Evolutionary conservation across 2,329 filamentous ascomycete species (phyloP).

Genomic region (Emericellopsis atlantica): DNA sequence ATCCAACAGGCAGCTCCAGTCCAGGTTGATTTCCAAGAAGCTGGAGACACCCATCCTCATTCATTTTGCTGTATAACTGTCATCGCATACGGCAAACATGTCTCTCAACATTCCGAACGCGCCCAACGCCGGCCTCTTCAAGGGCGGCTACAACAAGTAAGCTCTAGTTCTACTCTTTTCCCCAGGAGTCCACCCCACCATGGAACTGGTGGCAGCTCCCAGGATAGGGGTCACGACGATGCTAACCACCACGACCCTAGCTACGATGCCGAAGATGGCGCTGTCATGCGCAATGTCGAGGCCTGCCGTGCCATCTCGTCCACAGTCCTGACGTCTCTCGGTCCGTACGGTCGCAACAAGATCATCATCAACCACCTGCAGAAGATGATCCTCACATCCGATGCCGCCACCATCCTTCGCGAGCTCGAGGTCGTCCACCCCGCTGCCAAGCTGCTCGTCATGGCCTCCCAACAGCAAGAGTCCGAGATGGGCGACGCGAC

Average conservation of each 20-base stretch:
- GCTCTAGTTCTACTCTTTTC: slow-evolving; percentile 10
- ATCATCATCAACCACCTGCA: slow-evolving; percentile 99
- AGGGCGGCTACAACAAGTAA: slow-evolving; percentile 92
- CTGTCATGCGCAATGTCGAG: slow-evolving; percentile 96
- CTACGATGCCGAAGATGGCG: slow-evolving; percentile 98
- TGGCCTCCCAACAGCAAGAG: slow-evolving; percentile 98
- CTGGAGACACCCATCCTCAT: background rate
- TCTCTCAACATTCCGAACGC: slow-evolving; percentile 93
- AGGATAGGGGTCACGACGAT: too few relatives aligned
- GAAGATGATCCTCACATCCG: slow-evolving; percentile 98
- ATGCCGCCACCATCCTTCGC: slow-evolving; percentile 91
- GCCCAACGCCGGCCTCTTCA: slow-evolving; percentile 88
- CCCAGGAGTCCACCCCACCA: slow-evolving; percentile 5
- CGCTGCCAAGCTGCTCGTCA: slow-evolving; percentile 91
- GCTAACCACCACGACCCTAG: slow-evolving; percentile 30
- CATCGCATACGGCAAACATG: slow-evolving; percentile 40
- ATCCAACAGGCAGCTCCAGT: slow-evolving; percentile 1
- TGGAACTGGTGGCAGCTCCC: background rate
- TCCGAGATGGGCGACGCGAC: slow-evolving; percentile 98
- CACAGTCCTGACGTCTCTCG: slow-evolving; percentile 93
- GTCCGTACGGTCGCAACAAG: slow-evolving; percentile 97
- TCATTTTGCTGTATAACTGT: background rate
- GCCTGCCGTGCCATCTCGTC: slow-evolving; percentile 91
- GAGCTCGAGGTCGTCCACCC: slow-evolving; percentile 98
- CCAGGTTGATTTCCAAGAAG: background rate